Percentiles rank a stretch among this genome's conserved stretches.
Evolutionary conservation across 2,329 filamentous ascomycete genomes (phyloP).

Genomic region (Xenoacremonium recifei): DNA sequence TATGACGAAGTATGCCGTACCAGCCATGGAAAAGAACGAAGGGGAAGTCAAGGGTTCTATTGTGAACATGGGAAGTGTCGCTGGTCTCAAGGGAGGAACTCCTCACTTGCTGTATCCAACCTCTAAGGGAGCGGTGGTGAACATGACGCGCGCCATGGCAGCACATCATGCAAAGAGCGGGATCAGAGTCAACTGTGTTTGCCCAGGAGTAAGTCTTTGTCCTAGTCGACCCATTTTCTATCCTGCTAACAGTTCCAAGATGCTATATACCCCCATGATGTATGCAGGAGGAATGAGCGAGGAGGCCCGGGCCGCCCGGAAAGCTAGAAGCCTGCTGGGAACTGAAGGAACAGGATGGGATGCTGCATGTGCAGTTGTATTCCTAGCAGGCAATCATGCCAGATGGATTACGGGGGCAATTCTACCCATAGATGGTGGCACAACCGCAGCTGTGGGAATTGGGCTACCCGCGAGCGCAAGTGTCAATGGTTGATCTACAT

Average conservation of each 20-base stretch:
- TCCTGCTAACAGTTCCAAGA: constrained; percentile 19
- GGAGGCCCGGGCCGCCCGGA: constrained; percentile 36
- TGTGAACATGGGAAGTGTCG: constrained; percentile 63
- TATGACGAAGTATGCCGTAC: constrained; percentile 61
- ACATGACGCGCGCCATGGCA: constrained; percentile 53
- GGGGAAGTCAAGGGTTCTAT: constrained; percentile 48
- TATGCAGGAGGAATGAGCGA: constrained; percentile 38
- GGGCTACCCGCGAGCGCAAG: constrained; percentile 23
- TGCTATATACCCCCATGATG: constrained; percentile 50
- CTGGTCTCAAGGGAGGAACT: constrained; percentile 49
- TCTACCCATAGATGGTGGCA: constrained; percentile 41
- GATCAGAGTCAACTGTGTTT: constrained; percentile 50
- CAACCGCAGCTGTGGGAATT: constrained; percentile 26
- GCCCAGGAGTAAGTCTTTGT: constrained; percentile 32
- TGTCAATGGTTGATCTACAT: constrained; percentile 26
- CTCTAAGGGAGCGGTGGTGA: constrained; percentile 46
- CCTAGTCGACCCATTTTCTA: neutral
- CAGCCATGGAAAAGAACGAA: constrained; percentile 55
- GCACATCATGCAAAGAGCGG: constrained; percentile 44
- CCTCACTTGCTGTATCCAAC: constrained; percentile 46
- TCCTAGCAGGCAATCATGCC: constrained; percentile 39
- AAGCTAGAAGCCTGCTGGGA: constrained; percentile 35
- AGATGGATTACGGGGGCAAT: constrained; percentile 43
- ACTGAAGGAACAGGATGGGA: constrained; percentile 46
- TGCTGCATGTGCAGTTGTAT: constrained; percentile 37